Base-by-base conservation (phyloP, 2,329 filamentous ascomycete species). In the Dactylellina drechsleri region DNA sequence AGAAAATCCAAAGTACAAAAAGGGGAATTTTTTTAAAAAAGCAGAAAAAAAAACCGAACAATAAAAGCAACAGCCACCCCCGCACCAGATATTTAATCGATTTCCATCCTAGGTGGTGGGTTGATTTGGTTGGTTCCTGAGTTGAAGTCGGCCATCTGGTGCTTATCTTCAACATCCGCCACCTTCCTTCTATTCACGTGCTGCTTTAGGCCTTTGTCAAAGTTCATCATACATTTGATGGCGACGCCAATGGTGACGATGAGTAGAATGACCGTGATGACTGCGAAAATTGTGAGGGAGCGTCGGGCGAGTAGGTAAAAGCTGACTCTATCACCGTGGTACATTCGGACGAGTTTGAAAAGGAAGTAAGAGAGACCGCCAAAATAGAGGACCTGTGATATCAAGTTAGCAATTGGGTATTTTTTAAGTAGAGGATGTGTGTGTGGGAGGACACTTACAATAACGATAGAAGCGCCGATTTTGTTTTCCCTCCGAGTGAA, bases 281-380 rank as follows among this genome's bases (percentile, higher is more conserved):
- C 89, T 60, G 95, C 94, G 76, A 66, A 71, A 57, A 72, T 70
- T 8, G 20, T 97, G 80, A 99, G 85, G 15, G 91, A 94, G 80
- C 91, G 91, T 76, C 90, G 88, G 43, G 95, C 94, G 3, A 94
- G 90, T 60, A 85, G 81, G 84, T 98, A 99, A 77, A 88, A 85
- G 0, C 81, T 65, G 60, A 81, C 81, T 78, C 88, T 87, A 50
- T 81, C 82, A 10, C 87, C 84, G 78, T 91, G 88, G 83, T 96
- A 99, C 88, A 99, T 99, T 81, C 95, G 92, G 73, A 95, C 91
- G 65, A 99, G 88, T 86, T 99, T 99, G 88, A 97, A 99, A 81
- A 97, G 87, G 85, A 99, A 99, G 84, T 98, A 99, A 68, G 90
- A 92, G 77, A 98, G 87, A 45, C 90, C 94, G 77, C 91, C 92